Evolutionary conservation across 2,329 filamentous ascomycete species (phyloP), one percentile per base, ranked within the genome.

Genomic region (Calcarisporium arbuscula): DNA sequence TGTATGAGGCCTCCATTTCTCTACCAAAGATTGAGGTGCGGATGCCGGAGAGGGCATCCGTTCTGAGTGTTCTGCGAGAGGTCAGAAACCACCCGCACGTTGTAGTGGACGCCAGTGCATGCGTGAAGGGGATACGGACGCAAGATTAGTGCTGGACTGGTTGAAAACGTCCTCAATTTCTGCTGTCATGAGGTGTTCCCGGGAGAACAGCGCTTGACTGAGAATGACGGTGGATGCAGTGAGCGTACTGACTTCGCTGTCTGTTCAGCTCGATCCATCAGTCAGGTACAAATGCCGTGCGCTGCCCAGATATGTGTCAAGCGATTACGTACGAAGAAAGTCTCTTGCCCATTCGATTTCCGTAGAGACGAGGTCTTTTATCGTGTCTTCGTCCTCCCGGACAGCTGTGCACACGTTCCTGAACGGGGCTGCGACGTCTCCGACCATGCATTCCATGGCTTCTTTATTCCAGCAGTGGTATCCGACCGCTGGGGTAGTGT

Each of bases 391-490:
- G 0, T 44, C 28, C 2, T 32, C 22, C 5, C 38, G 18, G 7
- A 45, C 1, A 0, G 22, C 23, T 1, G 9, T 9, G 2, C 32
- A 17, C 5, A 62, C 43, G 0, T 32, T 26, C 12, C 30, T 5
- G 64, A 64, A 71, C 5, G 49, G 49, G 1, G 25, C 20, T 1
- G 30, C 34, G 19, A 67, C 31, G 20, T 64, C 57, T 2, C 20
- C 11, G 0, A 44, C 49, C 63, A 70, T 65, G 2, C 23, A 23
- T 2, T 35, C 19, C 4, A 66, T 64, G 1, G 58, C 59, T 44
- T 70, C 64, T 31, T 60, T 47, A 32, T 72, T 72, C 67, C 67
- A 71, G 36, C 61, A 58, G n/a, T 41, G 56, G 2, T 21, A 26
- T 0, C 55, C 56, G 4, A 38, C 42, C 0, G 28, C 23, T 1